Conservation (phyloP, 371 early-diverging fungal genomes). For the Lichtheimia corymbifera region DNA sequence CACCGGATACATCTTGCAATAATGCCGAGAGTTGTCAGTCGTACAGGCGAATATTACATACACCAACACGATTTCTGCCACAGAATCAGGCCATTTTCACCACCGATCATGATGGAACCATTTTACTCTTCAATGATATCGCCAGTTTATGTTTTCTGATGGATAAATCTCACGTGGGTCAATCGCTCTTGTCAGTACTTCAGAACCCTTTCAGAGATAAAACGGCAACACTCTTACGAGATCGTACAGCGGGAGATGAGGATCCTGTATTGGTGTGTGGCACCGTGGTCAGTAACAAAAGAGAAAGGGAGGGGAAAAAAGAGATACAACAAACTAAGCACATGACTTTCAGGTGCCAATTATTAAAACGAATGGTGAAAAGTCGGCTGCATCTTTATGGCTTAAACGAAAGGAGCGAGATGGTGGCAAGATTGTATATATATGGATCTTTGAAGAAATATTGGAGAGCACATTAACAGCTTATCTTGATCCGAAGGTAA, state of each 20-base stretch:
- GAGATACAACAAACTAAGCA: neutral
- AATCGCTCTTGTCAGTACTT: slow-evolving; percentile 26
- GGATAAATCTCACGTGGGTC: slow-evolving; percentile 40
- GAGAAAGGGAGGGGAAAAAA: neutral
- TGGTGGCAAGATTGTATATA: slow-evolving; percentile 48
- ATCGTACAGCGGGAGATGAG: slow-evolving; percentile 10
- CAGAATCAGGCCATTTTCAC: slow-evolving; percentile 70
- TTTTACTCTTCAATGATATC: slow-evolving; percentile 60
- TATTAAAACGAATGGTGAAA: slow-evolving; percentile 48
- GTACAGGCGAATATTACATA: slow-evolving; percentile 51
- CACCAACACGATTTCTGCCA: slow-evolving; percentile 64
- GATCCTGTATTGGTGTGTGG: slow-evolving; percentile 51
- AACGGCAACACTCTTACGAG: slow-evolving; percentile 22
- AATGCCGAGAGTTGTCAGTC: slow-evolving; percentile 14
- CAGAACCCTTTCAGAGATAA: slow-evolving; percentile 41
- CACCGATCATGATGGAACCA: slow-evolving; percentile 48
- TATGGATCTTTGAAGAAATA: slow-evolving; percentile 78
- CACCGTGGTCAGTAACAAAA: slow-evolving; percentile 47
- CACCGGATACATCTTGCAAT: neutral
- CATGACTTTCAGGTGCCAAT: slow-evolving; percentile 46
- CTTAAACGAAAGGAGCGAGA: slow-evolving; percentile 57
- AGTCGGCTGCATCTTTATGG: slow-evolving; percentile 68
- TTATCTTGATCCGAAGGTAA: slow-evolving; percentile 23
- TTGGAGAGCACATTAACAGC: slow-evolving; percentile 47
- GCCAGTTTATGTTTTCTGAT: slow-evolving; percentile 54